Evolutionary conservation across 2,329 filamentous ascomycete genomes (phyloP).

Genomic region (Ascosphaera aggregata): DNA sequence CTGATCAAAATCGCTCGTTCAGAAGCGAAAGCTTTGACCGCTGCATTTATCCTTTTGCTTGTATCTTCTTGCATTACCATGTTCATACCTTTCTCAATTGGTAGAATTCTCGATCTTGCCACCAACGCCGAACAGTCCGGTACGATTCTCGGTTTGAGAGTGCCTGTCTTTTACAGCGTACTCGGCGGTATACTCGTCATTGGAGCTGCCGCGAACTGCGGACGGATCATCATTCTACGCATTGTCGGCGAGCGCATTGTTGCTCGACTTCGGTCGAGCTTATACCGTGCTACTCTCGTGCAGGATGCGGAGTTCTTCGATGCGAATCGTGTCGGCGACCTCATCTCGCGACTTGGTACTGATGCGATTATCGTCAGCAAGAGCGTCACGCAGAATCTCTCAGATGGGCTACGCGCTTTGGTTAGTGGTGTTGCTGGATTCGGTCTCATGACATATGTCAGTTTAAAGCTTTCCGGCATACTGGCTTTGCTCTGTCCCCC

Average conservation of each 20-base stretch:
- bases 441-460: conserved; percentile 87
- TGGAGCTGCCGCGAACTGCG: conserved; percentile 80
- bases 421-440: conserved; percentile 84
- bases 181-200: conserved; percentile 54
- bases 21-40: conserved; percentile 50
- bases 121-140: conserved; percentile 47
- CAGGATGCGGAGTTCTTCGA: conserved; percentile 99
- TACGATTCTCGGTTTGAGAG: conserved; percentile 56
- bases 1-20: conserved; percentile 74
- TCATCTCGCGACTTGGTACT: conserved; percentile 85
- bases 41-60: conserved; percentile 67
- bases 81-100: conserved; percentile 91
- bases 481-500: conserved; percentile 74
- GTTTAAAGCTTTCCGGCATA: conserved; percentile 68
- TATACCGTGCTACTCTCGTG: conserved; percentile 82
- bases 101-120: conserved; percentile 80
- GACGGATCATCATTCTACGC: conserved; percentile 73
- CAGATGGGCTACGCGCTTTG: conserved; percentile 74
- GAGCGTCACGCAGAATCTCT: conserved; percentile 93
- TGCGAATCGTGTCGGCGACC: conserved; percentile 83
- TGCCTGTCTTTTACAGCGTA: conserved; percentile 71
- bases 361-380: conserved; percentile 98
- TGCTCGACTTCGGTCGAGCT: conserved; percentile 61
- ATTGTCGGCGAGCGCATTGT: conserved; percentile 94
- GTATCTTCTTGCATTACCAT: conserved; percentile 85